phyloP scores from a whole-genome alignment of 208 protist genomes.

The Wallacemonas sp. region DNA sequence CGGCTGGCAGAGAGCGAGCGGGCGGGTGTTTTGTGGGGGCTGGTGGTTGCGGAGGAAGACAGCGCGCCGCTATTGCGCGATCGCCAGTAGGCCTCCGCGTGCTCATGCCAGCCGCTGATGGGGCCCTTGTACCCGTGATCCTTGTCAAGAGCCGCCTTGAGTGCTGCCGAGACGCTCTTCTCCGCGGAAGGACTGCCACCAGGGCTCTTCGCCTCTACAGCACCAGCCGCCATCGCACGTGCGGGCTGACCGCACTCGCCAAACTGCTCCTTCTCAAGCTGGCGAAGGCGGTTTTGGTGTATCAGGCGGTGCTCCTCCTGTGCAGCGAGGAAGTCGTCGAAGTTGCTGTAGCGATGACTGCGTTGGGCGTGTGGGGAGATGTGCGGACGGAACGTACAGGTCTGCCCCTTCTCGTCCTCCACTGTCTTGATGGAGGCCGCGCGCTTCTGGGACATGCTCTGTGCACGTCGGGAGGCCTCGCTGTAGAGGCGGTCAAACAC shows the following conservation, averaged over 20 bases:
- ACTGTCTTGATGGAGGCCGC: slow-evolving; percentile 12
- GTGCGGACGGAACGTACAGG: slow-evolving; percentile 28
- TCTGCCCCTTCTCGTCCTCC: slow-evolving; percentile 15
- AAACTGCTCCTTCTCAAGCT: neutral
- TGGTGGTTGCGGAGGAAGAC: neutral
- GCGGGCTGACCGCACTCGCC: too few relatives aligned
- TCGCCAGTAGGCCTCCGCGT: slow-evolving; percentile 35
- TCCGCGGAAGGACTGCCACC: neutral
- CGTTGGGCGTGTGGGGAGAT: slow-evolving; percentile 5
- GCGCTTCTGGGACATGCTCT: slow-evolving; percentile 19
- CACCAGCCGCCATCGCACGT: too few relatives aligned
- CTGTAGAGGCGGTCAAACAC: slow-evolving; percentile 27
- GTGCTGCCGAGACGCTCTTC: slow-evolving; percentile 14
- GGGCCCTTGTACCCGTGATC: slow-evolving; percentile 44
- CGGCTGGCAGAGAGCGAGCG: too few relatives aligned
- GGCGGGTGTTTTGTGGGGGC: neutral
- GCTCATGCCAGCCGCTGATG: slow-evolving; percentile 39
- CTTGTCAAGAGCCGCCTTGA: slow-evolving; percentile 34
- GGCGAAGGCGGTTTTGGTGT: neutral
- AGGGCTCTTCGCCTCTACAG: too few relatives aligned
- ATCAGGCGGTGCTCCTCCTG: slow-evolving; percentile 10
- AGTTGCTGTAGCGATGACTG: slow-evolving; percentile 4
- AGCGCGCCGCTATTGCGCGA: neutral
- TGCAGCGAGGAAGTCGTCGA: slow-evolving; percentile 10
- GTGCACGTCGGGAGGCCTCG: slow-evolving; percentile 13